phyloP scores from a whole-genome alignment of 1,284 basidiomycete species.

The Ustilago xerochloae region DNA sequence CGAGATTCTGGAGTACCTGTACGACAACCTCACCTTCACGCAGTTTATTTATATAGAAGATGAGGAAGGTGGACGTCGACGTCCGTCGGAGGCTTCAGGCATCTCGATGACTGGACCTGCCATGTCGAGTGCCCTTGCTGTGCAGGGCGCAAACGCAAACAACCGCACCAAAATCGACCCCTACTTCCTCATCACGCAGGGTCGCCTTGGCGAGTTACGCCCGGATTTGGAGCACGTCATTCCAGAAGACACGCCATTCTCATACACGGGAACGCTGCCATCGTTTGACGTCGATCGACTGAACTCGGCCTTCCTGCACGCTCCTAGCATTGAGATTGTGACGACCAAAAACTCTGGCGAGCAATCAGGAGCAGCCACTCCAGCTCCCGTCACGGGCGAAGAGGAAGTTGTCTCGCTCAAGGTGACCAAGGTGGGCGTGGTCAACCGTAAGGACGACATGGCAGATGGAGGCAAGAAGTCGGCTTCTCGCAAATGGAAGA shows the following conservation, averaged over 20 bases:
- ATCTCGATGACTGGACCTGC: conserved; percentile 4
- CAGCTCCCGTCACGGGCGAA: conserved; percentile 8
- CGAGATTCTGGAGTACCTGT: conserved; percentile 92
- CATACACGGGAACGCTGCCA: conserved; percentile 43
- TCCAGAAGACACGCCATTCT: conserved; percentile 56
- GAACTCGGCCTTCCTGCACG: conserved; percentile 49
- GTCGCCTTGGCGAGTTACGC: conserved; percentile 77
- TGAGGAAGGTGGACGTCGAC: conserved; percentile 36
- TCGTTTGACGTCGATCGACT: conserved; percentile 46
- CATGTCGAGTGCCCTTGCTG: conserved; percentile 16
- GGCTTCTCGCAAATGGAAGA: conserved; percentile 84
- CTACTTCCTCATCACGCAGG: conserved; percentile 85
- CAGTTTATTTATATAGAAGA: conserved; percentile 94
- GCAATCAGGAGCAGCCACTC: conserved; percentile 9
- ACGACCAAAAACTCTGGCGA: conserved; percentile 32
- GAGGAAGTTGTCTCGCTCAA: conserved; percentile 72
- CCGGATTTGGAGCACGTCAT: conserved; percentile 57
- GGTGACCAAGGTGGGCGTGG: conserved; percentile 82
- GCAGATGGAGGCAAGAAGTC: conserved; percentile 81
- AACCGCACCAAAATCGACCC: conserved; percentile 81
- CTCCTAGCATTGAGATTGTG: conserved; percentile 62
- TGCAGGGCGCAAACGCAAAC: conserved; percentile 15
- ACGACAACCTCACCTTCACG: conserved; percentile 95
- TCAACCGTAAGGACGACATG: conserved; percentile 81
- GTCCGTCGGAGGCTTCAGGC: conserved; percentile 31